Base-by-base conservation (phyloP, 192 early-diverging fungal genomes). In the Phlyctochytrium arcticum region DNA sequence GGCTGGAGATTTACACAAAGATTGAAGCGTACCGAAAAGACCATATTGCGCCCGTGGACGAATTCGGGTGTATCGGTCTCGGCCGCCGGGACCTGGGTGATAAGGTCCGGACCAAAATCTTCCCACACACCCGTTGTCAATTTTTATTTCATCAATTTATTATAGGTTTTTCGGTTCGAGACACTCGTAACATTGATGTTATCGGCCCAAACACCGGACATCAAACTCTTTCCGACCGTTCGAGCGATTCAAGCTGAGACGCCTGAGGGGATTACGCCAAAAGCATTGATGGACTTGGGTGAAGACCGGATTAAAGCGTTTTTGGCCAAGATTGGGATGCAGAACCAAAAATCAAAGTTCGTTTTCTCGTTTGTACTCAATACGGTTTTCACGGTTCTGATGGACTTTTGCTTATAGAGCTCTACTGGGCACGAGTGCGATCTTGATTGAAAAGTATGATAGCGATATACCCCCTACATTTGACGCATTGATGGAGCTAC, bases 141-240 rank as follows among this genome's bases (percentile, higher is more conserved):
- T 30, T 2, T 19, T 23, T 27, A 27, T 30, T n/a, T 9, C 21
- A 15, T 5, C 19, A 19, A 36, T 33, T 47, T 33, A 26, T 39
- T 17, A 24, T 64, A 87, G 76, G 79, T 81, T 15, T 83, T 74
- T 42, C 85, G 92, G 21, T 96, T 88, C 77, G 90, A 95, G 67
- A 89, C 90, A 8, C 74, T 98, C 1, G 77, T 92, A 15, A 79
- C 94, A 1, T 75, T 98, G 35, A 90, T 91, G 77, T 83, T 98
- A 17, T 96, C 93, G 8, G 91, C 93, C 21, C 92, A 95, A 75
- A 97, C 96, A 8, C 94, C 92, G 58, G 96, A 98, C 65, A 83
- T 87, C 15, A 82, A 90, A 24, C 95, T 92, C 0, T 89, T 91
- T 1, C 85, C 78, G 30, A 93, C 89, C 3, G 81, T 98, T 23